Evolutionary conservation across 768 basidiomycete genomes (phyloP).

Genomic region (Hygrophorus pudorinus): DNA sequence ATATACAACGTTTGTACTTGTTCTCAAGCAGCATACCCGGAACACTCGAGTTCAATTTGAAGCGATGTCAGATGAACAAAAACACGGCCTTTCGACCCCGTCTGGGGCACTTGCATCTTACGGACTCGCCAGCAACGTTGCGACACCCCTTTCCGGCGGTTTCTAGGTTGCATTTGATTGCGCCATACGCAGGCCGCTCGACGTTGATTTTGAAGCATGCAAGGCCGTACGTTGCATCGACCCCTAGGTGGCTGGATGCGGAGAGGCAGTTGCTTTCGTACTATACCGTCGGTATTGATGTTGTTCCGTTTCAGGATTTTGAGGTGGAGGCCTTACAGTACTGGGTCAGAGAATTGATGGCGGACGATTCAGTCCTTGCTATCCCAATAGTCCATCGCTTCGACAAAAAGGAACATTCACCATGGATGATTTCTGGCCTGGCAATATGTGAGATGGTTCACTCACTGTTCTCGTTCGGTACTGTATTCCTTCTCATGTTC

Average conservation of each 20-base stretch:
- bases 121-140: conserved; percentile 32
- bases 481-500: too few relatives aligned
- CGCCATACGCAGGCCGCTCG: conserved; percentile 27
- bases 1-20: not conserved
- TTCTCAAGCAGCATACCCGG: too few relatives aligned
- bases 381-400: conserved; percentile 30
- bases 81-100: not conserved
- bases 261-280: too few relatives aligned
- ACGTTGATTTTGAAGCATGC: conserved; percentile 55
- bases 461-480: too few relatives aligned
- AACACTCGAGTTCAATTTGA: too few relatives aligned
- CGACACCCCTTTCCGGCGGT: conserved; percentile 41
- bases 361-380: conserved; percentile 16
- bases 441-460: conserved; percentile 54
- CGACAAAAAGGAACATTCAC: conserved; percentile 31
- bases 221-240: conserved; percentile 26
- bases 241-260: not conserved
- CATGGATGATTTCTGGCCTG: conserved; percentile 74
- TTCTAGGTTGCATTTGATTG: conserved; percentile 33
- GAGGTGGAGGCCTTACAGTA: conserved; percentile 19
- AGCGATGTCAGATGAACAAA: not conserved
- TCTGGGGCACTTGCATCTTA: not conserved
- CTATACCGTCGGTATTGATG: too few relatives aligned
- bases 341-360: conserved; percentile 5
- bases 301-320: conserved; percentile 22